A percentile compares a stretch with the other conserved stretches of the same genome.
phyloP scores from a whole-genome alignment of 2,329 filamentous ascomycete species.

The Didymella lethalis region DNA sequence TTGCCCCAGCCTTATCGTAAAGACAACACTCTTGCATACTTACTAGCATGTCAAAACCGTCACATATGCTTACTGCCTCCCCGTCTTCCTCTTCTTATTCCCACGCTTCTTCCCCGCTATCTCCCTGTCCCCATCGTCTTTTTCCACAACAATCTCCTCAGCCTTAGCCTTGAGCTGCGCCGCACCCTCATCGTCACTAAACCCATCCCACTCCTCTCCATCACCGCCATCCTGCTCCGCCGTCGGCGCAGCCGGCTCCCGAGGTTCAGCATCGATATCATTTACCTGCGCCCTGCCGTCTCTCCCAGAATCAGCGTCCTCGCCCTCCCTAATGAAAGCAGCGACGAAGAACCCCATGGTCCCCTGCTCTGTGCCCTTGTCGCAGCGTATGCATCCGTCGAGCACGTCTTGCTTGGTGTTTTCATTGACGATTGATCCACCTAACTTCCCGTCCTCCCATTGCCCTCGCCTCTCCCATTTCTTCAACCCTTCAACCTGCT shows the following conservation, averaged over 20 bases:
- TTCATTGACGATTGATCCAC: conserved; percentile 55
- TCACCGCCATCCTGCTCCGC: conserved; percentile 29
- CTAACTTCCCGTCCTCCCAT: conserved; percentile 52
- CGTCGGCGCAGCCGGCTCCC: conserved; percentile 4
- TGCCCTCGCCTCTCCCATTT: conserved; percentile 72
- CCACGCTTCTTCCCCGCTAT: conserved; percentile 24
- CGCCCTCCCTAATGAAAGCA: conserved; percentile 73
- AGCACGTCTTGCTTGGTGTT: conserved; percentile 55
- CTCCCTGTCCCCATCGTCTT: neutral
- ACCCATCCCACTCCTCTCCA: conserved; percentile 55
- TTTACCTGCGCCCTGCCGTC: neutral
- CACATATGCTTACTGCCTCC: neutral
- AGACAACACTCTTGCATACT: too few relatives aligned
- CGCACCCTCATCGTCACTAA: conserved; percentile 47
- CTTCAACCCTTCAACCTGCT: conserved; percentile 79
- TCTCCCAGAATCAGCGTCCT: neutral
- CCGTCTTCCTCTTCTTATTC: conserved; percentile 35
- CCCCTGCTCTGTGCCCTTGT: conserved; percentile 80
- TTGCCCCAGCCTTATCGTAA: neutral
- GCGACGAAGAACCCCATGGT: conserved; percentile 97
- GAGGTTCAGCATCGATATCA: neutral
- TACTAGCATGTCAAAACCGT: neutral
- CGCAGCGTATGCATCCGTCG: conserved; percentile 81
- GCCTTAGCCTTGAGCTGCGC: conserved; percentile 15
- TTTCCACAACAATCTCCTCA: conserved; percentile 1